phyloP scores from a whole-genome alignment of 2,329 filamentous ascomycete species.

The Byssochlamys sp. region DNA sequence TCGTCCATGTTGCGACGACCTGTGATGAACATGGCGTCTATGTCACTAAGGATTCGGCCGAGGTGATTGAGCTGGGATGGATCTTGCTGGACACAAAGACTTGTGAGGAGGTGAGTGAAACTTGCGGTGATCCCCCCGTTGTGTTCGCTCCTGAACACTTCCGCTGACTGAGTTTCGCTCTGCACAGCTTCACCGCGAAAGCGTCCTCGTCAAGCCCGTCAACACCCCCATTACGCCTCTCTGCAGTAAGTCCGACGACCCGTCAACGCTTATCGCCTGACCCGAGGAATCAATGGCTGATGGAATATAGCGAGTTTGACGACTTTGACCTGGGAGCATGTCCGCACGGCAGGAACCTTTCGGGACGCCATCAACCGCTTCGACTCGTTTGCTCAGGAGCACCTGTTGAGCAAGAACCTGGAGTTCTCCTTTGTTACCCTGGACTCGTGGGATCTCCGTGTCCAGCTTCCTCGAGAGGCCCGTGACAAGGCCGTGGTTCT shows the following conservation, averaged over 20 bases:
- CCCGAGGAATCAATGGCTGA: conserved; percentile 4
- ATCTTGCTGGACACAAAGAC: conserved; percentile 86
- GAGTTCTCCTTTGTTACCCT: conserved; percentile 98
- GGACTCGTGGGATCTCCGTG: conserved; percentile 95
- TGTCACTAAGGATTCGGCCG: conserved; percentile 96
- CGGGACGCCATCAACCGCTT: conserved; percentile 92
- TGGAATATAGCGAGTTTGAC: conserved; percentile 71
- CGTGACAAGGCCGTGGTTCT: conserved; percentile 96
- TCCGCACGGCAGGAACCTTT: conserved; percentile 93
- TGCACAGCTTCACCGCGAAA: conserved; percentile 78
- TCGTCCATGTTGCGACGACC: conserved; percentile 96
- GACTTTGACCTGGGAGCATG: conserved; percentile 97
- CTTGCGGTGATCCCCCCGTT: conserved; percentile 1
- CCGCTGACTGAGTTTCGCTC: conserved; percentile 20
- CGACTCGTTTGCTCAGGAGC: conserved; percentile 84
- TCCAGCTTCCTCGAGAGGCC: conserved; percentile 92
- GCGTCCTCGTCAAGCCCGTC: conserved; percentile 91
- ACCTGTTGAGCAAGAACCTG: conserved; percentile 78
- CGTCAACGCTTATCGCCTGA: conserved; percentile 7
- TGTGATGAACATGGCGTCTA: conserved; percentile 99
- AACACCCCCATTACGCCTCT: conserved; percentile 97
- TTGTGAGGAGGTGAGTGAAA: conserved; percentile 72
- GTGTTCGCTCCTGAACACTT: conserved; percentile 2
- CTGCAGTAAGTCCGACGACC: conserved; percentile 69
- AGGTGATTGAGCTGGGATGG: conserved; percentile 98